Evolutionary conservation across 192 early-diverging fungal genomes (phyloP).

Genomic region (Coemansia sp.): DNA sequence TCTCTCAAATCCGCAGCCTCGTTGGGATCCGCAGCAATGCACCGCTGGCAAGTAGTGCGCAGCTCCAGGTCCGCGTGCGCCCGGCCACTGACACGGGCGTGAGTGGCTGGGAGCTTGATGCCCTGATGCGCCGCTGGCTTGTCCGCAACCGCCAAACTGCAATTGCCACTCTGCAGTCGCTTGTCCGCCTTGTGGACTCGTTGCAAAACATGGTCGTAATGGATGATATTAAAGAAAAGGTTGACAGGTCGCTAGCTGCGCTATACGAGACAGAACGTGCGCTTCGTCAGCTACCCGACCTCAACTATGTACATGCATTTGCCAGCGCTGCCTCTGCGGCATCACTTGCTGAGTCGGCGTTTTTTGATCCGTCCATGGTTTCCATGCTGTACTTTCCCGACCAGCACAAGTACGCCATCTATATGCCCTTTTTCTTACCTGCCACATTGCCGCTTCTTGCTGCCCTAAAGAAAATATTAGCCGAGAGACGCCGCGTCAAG

Average conservation of each 20-base stretch:
- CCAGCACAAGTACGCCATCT: conserved; percentile 97
- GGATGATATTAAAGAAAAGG: conserved; percentile 77
- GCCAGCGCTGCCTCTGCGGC: conserved; percentile 64
- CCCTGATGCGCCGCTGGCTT: conserved; percentile 66
- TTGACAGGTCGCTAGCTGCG: conserved; percentile 51
- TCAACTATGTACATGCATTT: conserved; percentile 53
- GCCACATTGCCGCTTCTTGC: conserved; percentile 71
- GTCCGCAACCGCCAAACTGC: conserved; percentile 73
- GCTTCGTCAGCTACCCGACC: conserved; percentile 12
- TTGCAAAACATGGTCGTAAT: conserved; percentile 92
- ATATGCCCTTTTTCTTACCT: conserved; percentile 94
- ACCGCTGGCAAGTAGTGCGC: conserved; percentile 3
- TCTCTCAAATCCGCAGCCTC: conserved; percentile 79
- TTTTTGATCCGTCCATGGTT: conserved; percentile 98
- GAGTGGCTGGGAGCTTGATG: conserved; percentile 81
- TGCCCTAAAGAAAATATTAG: conserved; percentile 39
- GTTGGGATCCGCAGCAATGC: conserved; percentile 69
- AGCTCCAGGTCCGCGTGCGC: conserved; percentile 39
- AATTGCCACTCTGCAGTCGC: conserved; percentile 73
- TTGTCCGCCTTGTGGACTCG: conserved; percentile 71
- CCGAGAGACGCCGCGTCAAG: not conserved
- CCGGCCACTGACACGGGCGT: conserved; percentile 60
- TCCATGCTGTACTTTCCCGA: conserved; percentile 97
- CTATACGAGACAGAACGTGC: conserved; percentile 35
- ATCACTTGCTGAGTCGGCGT: conserved; percentile 76